Base-by-base conservation (phyloP, 306 rosid species). In the Vigna angularis region DNA sequence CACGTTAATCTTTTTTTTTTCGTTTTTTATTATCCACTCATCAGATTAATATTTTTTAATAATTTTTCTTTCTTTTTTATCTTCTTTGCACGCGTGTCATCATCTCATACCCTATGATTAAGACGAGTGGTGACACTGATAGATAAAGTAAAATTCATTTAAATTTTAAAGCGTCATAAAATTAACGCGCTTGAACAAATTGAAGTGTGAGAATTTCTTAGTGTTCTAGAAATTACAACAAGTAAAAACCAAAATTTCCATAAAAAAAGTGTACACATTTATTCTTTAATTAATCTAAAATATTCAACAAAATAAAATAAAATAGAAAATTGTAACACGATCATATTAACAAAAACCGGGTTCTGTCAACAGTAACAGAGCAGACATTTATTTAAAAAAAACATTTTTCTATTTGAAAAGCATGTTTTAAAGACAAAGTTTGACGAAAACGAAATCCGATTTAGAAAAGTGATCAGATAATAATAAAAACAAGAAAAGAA, bases 401-500 rank as follows among this genome's bases (percentile, higher is more conserved):
- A 20, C 22, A 20, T 20, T 20, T 20, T 20, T 1, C 22, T 20
- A 20, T 20, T 44, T 4, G 1, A 57, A 24, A 57, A 24, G 36
- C 64, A 24, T 1, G 38, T 24, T 5, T 57, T 24, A 26, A 0
- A 24, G 64, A 24, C n/a, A 24, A 0, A 24, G 65, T 58, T 58
- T 58, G 40, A 13, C 40, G 38, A 11, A 58, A 58, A 13, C 38
- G 38, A 24, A 58, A 58, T 58, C 38, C 38, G 32, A 15, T 61
- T 30, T 14, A 34, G 5, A 36, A 63, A 63, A 63, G 34, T 42
- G 12, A 42, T 16, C 9, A n/a, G 48, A 30, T 13, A 63, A 36
- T 62, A n/a, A 38, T 63, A 48, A 50, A 40, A 79, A 10, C 6
- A 79, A 80, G 36, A 57, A 55, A 22, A 17, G 28, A 26, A 70